Evolutionary conservation across 164 flowering plant genomes (phyloP).

Genomic region (Paratinospora sagittata): DNA sequence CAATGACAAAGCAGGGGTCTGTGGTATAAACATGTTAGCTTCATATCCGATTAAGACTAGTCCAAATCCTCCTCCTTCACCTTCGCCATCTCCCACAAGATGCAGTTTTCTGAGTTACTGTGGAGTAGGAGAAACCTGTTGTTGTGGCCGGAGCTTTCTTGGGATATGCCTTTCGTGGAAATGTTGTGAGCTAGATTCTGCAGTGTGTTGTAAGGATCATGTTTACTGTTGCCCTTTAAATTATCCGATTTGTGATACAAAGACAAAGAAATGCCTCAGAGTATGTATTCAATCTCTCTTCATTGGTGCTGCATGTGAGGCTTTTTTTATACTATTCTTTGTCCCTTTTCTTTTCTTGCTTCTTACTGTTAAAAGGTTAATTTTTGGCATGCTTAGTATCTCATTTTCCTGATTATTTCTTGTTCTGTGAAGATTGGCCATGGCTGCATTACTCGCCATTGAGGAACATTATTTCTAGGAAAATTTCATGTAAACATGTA

Average conservation of each 20-base stretch:
- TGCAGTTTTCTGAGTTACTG: constrained; percentile 58
- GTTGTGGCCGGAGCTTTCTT: constrained; percentile 49
- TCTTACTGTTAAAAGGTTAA: neutral
- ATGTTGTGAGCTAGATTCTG: constrained; percentile 64
- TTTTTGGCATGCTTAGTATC: neutral
- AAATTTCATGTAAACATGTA: no score
- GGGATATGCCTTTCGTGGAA: constrained; percentile 83
- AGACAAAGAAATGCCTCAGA: constrained; percentile 57
- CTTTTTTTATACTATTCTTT: no score
- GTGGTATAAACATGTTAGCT: constrained; percentile 86
- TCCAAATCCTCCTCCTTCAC: constrained; percentile 82
- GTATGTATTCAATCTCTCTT: constrained; percentile 30
- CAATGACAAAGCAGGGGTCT: constrained; percentile 54
- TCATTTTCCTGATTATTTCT: neutral
- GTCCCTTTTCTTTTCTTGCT: no score
- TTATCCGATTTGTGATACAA: constrained; percentile 72
- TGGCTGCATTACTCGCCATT: no score
- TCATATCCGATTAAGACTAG: constrained; percentile 82
- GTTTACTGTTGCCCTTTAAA: constrained; percentile 75
- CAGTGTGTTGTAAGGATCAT: constrained; percentile 77
- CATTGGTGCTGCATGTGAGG: neutral
- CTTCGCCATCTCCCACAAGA: constrained; percentile 67
- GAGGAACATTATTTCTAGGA: no score
- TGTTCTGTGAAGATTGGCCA: neutral
- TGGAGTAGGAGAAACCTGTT: constrained; percentile 70